phyloP scores from a whole-genome alignment of 1,284 basidiomycete species.

The Pterulicium gracile region DNA sequence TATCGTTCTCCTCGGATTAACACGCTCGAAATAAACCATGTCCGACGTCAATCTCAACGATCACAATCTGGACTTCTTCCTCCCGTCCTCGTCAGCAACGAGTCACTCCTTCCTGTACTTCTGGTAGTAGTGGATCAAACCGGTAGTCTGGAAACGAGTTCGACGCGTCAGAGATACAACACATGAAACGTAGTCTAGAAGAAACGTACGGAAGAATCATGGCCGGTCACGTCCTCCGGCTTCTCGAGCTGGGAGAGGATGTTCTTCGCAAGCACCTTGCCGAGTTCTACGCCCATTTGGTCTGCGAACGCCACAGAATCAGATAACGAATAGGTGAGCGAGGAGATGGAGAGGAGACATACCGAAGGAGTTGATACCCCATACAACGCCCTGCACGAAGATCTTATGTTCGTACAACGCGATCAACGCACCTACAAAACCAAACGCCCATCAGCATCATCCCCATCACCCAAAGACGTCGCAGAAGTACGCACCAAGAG shows the following conservation, averaged over 20 bases:
- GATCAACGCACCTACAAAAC: slow-evolving; percentile 60
- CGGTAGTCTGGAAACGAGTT: slow-evolving; percentile 77
- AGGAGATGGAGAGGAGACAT: slow-evolving; percentile 12
- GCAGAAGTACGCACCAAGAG: slow-evolving; percentile 45
- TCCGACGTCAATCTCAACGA: neutral
- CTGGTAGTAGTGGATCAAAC: slow-evolving; percentile 92
- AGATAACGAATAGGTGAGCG: slow-evolving; percentile 4
- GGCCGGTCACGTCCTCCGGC: slow-evolving; percentile 78
- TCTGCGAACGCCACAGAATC: slow-evolving; percentile 31
- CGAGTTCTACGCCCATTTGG: slow-evolving; percentile 95
- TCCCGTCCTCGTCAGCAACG: too few relatives aligned
- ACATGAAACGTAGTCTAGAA: slow-evolving; percentile 78
- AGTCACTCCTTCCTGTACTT: slow-evolving; percentile 67
- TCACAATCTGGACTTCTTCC: neutral
- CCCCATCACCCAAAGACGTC: neutral
- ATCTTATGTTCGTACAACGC: slow-evolving; percentile 99
- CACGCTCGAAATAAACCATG: neutral
- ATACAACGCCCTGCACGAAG: slow-evolving; percentile 92
- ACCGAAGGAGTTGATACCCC: slow-evolving; percentile 99
- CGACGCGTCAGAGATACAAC: too few relatives aligned
- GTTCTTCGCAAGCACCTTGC: slow-evolving; percentile 93
- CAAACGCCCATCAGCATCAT: neutral
- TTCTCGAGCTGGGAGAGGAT: slow-evolving; percentile 82
- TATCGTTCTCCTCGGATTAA: neutral
- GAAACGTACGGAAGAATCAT: slow-evolving; percentile 64